Evolutionary conservation across 768 basidiomycete species (phyloP).

Genomic region (Kwoniella sp.): DNA sequence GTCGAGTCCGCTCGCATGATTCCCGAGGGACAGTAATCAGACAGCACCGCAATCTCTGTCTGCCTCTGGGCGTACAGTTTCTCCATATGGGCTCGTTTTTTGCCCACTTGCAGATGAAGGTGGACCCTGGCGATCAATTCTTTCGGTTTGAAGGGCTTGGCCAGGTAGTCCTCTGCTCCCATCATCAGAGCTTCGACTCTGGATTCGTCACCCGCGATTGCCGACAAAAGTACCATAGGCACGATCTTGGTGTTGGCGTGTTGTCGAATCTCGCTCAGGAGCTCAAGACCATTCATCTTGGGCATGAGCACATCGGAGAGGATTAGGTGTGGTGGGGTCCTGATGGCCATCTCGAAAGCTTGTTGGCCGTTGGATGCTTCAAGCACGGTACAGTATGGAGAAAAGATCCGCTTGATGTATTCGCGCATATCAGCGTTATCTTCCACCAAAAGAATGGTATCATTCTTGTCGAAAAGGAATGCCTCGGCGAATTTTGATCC

Average conservation of each 20-base stretch:
- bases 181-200: conserved; percentile 56
- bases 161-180: conserved; percentile 58
- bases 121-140: conserved; percentile 58
- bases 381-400: conserved; percentile 54
- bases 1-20: conserved; percentile 39
- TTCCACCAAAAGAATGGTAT: conserved; percentile 55
- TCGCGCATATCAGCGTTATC: conserved; percentile 55
- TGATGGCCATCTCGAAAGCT: conserved; percentile 47
- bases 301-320: conserved; percentile 58
- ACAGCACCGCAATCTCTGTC: conserved; percentile 41
- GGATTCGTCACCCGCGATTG: conserved; percentile 55
- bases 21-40: conserved; percentile 49
- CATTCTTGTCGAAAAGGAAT: conserved; percentile 52
- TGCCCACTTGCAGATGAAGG: conserved; percentile 59
- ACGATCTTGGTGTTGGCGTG: conserved; percentile 32
- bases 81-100: conserved; percentile 52
- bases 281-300: conserved; percentile 44
- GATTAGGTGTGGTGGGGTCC: conserved; percentile 52
- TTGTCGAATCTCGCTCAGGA: conserved; percentile 45
- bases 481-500: conserved; percentile 30
- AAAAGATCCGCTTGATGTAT: conserved; percentile 55
- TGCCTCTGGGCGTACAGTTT: conserved; percentile 35
- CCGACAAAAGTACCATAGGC: conserved; percentile 56
- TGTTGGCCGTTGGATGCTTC: conserved; percentile 55
- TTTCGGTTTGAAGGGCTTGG: conserved; percentile 58